Base-by-base conservation (phyloP, 768 basidiomycete species). In the Lepiota brunneoincarnata region DNA sequence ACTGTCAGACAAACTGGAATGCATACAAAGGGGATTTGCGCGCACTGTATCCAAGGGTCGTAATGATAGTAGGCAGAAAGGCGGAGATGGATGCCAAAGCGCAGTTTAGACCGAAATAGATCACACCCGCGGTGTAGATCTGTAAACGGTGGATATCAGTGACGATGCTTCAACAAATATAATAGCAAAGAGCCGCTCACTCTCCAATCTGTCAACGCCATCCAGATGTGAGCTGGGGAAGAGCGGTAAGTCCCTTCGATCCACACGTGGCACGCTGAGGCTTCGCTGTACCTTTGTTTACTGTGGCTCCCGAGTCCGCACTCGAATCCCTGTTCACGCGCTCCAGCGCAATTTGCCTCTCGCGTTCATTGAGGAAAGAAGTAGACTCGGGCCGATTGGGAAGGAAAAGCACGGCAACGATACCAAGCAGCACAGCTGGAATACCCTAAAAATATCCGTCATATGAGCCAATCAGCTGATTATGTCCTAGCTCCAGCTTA, bases 51-150 rank as follows among this genome's bases (percentile, higher is more conserved):
- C 87, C 87, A 52, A 91, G 83, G 0, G 85, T 88, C 39, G 73
- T 75, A 40, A 93, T 81, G 61, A 93, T 89, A 2, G 89, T 92
- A 2, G 91, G 91, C 50, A 93, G 70, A 71, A 93, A 93, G 0
- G 89, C 89, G 20, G 86, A 84, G 34, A 87, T 87, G 7, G 89
- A 87, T n/a, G 87, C 84, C 14, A 91, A 71, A 18, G 88, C 86
- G 47, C 80, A 81, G 61, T 91, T 91, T 46, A 89, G 69, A 26
- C 87, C 88, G 63, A 91, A 90, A 66, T 89, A 91, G 56, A 91
- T 83, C 24, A 84, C 77, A 0, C 90, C 90, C 0, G 76, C 88
- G 6, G 72, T 61, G 59, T 89, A 86, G 28, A 84, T 73, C 84
- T 84, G 53, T 21, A 10, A n/a, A 43, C 36, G 4, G 39, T 45